These are phyloP conservation scores for Scolecobasidium constrictum DNA, from an alignment of 2,329 filamentous ascomycete genomes.

Conservation along the genomic window DNA sequence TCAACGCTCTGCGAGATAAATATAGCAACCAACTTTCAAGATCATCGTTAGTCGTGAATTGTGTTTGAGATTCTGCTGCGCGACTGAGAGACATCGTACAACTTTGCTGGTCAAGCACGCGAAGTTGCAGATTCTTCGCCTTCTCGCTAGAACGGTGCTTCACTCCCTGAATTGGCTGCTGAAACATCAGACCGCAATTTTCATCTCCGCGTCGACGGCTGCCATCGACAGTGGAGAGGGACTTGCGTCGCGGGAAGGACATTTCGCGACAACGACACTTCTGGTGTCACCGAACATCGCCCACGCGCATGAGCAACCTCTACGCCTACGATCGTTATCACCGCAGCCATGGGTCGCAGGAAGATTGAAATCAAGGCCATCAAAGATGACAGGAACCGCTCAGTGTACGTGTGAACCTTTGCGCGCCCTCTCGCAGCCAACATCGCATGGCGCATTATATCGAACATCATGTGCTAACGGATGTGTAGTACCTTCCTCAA, in stretches of 20 bases:
- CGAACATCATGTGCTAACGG: not conserved
- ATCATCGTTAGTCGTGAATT: not conserved
- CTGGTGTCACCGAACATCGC: too few relatives aligned
- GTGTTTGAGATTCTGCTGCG: too few relatives aligned
- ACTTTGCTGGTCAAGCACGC: too few relatives aligned
- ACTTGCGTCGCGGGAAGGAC: too few relatives aligned
- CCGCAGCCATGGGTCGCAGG: constrained; percentile 69
- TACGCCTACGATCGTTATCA: not conserved
- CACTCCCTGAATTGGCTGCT: too few relatives aligned
- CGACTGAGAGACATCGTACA: too few relatives aligned
- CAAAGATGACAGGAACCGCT: constrained; percentile 95
- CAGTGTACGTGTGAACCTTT: constrained; percentile 78
- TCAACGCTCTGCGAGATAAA: not conserved
- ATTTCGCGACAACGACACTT: too few relatives aligned
- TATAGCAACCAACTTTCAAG: not conserved
- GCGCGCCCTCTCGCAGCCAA: constrained; percentile 8
- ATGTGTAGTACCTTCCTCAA: constrained; percentile 79
- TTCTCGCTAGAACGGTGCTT: too few relatives aligned
- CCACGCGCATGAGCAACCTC: not conserved
- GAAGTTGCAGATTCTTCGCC: too few relatives aligned
- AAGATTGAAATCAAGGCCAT: constrained; percentile 99
- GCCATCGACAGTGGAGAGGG: too few relatives aligned
- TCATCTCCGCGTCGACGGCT: not conserved
- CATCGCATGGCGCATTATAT: constrained; percentile 1
- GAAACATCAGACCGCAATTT: not conserved